Evolutionary conservation across 257 asterid genomes (phyloP), one percentile per base, ranked within the genome.

Genomic region (Eustoma russellianum): DNA sequence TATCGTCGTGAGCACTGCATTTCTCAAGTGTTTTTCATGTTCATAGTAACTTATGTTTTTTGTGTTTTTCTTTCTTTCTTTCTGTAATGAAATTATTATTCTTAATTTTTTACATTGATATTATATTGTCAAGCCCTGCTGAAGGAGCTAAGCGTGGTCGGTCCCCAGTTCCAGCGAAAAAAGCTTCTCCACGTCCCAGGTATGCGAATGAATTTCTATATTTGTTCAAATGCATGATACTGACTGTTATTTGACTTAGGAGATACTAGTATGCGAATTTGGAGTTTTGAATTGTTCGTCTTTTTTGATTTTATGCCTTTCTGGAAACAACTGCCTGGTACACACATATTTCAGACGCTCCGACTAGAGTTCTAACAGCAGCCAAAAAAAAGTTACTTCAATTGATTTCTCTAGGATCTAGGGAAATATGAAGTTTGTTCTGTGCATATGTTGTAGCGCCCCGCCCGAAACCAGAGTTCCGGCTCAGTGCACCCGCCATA

Each of bases 111-210:
- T 46, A 2, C 9, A 18, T 17, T 63, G 7, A 17, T 40, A 28
- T n/a, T 14, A 51, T 40, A 28, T 50, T 14, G 19, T 12, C 5
- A 15, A 92, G 99, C 70, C 83, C 95, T 73, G 85, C 65, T 52
- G 94, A 71, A 43, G 91, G 83, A 70, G 79, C 72, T 40, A 88
- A 64, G 70, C 79, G 95, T 44, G 95, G 90, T 15, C 85, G 97
- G 61, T 92, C 93, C 6, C 99, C 97, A 10, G 86, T 83, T 6
- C 75, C 82, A 60, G 69, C 85, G 48, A 92, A 73, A 81, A 88
- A 69, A 70, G 70, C 74, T 50, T 77, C 97, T 50, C 95, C 99
- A 30, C 88, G 94, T 40, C 95, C 95, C n/a, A 72, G 97, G 97
- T 92, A 71, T 11, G 28, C 43, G 35, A 33, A 41, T 19, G 30